phyloP scores from a whole-genome alignment of 768 basidiomycete genomes.

The Stropharia rugosoannulata region DNA sequence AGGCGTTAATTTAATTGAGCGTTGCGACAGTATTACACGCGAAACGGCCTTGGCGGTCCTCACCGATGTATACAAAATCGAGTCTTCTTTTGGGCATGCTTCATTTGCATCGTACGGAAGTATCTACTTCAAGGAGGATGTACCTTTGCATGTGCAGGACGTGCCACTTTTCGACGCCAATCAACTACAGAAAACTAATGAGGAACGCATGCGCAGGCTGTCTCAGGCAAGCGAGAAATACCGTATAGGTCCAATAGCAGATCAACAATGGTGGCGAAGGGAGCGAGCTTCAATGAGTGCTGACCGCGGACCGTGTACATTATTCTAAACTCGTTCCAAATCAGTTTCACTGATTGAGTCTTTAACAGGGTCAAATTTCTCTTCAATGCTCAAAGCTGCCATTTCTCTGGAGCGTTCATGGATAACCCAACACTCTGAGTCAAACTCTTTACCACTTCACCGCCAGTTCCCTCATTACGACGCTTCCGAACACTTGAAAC shows the following conservation, averaged over 20 bases:
- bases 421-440: not conserved
- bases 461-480: slow-evolving; percentile 16
- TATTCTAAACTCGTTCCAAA: not conserved
- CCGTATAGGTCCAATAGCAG: slow-evolving; percentile 27
- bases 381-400: slow-evolving; percentile 17
- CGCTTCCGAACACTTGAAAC: slow-evolving; percentile 16
- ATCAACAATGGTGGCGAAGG: slow-evolving; percentile 27
- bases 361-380: slow-evolving; percentile 13
- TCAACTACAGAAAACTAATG: not conserved
- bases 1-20: slow-evolving; percentile 19
- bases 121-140: slow-evolving; percentile 33
- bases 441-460: not conserved
- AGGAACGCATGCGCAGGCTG: not conserved
- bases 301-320: slow-evolving; percentile 33
- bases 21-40: slow-evolving; percentile 14
- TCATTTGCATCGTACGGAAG: slow-evolving; percentile 32
- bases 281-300: slow-evolving; percentile 21
- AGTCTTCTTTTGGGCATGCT: slow-evolving; percentile 14
- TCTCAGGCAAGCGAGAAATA: slow-evolving; percentile 16
- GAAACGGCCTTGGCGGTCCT: slow-evolving; percentile 11
- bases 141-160: slow-evolving; percentile 11
- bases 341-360: slow-evolving; percentile 4
- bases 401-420: not conserved
- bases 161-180: slow-evolving; percentile 12
- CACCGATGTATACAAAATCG: slow-evolving; percentile 18